A percentile compares a stretch with the other conserved stretches of the same genome.
Conservation (phyloP, 352 stramenopile genomes). For the Globisporangium orthogonon region DNA sequence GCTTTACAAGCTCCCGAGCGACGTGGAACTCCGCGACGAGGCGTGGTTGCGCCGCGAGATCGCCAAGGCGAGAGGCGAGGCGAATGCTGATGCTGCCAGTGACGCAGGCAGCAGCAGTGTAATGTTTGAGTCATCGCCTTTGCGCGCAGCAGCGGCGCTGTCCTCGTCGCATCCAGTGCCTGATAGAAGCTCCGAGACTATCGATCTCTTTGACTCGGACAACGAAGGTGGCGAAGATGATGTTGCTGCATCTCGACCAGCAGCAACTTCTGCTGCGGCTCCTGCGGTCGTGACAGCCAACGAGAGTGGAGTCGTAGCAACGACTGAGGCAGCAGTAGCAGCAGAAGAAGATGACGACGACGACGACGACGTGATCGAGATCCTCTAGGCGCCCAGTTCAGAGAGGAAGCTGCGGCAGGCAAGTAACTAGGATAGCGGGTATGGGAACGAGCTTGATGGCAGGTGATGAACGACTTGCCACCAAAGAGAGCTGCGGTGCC, state of each 20-base stretch:
- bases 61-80: conserved; percentile 31
- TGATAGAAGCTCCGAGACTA: conserved; percentile 36
- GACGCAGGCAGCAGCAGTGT: not conserved
- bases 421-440: not conserved
- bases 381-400: conserved; percentile 3
- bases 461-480: no score
- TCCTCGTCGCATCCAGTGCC: not conserved
- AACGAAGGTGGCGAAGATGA: conserved; percentile 21
- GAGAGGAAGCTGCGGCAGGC: no score
- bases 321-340: not conserved
- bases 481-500: not conserved
- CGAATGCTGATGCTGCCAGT: not conserved
- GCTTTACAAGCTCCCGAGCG: conserved; percentile 49
- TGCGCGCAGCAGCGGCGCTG: not conserved
- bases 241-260: not conserved
- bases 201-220: conserved; percentile 58
- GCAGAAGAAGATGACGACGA: conserved; percentile 6
- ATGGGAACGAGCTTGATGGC: no score
- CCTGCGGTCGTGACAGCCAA: not conserved
- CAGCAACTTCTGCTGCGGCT: not conserved
- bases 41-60: conserved; percentile 70
- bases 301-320: not conserved
- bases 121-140: no score
- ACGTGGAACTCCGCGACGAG: conserved; percentile 68
- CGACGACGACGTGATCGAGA: conserved; percentile 20